Conservation (phyloP, 768 basidiomycete genomes). For the Tulasnella calospora region DNA sequence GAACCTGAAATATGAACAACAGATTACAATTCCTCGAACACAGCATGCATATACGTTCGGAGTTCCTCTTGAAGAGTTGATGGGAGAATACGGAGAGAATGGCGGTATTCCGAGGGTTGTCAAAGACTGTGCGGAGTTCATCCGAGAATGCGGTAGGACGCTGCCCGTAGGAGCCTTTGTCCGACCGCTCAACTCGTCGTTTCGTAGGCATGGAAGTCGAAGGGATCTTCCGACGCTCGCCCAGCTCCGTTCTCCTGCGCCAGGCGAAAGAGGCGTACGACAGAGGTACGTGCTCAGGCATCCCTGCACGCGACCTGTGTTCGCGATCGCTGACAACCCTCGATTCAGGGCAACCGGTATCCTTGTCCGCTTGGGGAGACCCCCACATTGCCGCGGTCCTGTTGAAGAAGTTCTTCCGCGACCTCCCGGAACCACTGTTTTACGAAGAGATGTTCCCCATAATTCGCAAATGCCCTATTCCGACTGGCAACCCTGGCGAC, state of each 20-base stretch:
- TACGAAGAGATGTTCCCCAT: conserved; percentile 60
- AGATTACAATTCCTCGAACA: conserved; percentile 61
- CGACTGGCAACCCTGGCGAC: conserved; percentile 51
- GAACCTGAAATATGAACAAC: conserved; percentile 67
- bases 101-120: conserved; percentile 77
- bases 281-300: conserved; percentile 47
- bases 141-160: conserved; percentile 52
- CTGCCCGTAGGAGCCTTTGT: neutral
- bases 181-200: conserved; percentile 8
- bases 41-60: conserved; percentile 61
- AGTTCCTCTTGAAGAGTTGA: conserved; percentile 72
- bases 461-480: conserved; percentile 62
- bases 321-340: neutral
- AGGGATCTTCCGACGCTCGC: conserved; percentile 79
- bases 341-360: conserved; percentile 64
- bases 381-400: conserved; percentile 79
- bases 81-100: conserved; percentile 80
- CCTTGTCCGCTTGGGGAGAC: conserved; percentile 65
- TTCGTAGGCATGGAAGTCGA: conserved; percentile 56
- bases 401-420: conserved; percentile 78
- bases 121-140: conserved; percentile 65
- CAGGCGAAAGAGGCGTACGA: conserved; percentile 83
- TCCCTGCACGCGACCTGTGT: neutral
- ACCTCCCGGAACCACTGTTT: conserved; percentile 74
- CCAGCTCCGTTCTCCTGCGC: conserved; percentile 60